Percentiles rank a stretch among this genome's conserved stretches.
Evolutionary conservation across 139 green algal species (phyloP).

Genomic region (Nannochloris sp.): DNA sequence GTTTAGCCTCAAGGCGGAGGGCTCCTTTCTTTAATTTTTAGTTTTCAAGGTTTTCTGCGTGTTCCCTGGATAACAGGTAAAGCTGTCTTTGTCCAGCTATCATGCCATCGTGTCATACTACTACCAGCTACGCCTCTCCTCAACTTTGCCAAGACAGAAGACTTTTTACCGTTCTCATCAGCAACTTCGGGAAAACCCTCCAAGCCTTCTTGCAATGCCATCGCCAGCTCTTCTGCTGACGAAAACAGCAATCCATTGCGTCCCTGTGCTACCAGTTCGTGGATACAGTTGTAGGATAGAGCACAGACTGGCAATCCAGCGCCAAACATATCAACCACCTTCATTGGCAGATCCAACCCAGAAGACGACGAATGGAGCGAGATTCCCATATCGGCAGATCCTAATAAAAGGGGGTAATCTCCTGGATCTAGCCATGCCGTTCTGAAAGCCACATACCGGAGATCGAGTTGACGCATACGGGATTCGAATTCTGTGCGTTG

Average conservation of each 20-base stretch:
- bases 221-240: conserved; percentile 44
- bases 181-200: conserved; percentile 23
- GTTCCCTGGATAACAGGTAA: conserved; percentile 24
- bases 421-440: conserved; percentile 79
- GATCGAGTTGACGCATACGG: conserved; percentile 46
- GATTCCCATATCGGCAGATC: conserved; percentile 83
- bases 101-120: conserved; percentile 22
- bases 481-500: conserved; percentile 60
- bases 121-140: conserved; percentile 10
- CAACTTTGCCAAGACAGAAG: conserved; percentile 10
- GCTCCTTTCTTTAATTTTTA: too few species aligned
- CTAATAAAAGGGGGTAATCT: conserved; percentile 90
- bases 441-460: conserved; percentile 73
- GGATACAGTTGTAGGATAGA: conserved; percentile 74
- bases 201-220: conserved; percentile 51
- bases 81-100: conserved; percentile 32
- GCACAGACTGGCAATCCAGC: conserved; percentile 83
- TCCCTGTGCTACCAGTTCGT: conserved; percentile 64
- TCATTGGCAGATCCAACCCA: conserved; percentile 97
- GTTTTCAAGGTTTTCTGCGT: too few species aligned
- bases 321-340: conserved; percentile 98
- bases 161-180: background rate
- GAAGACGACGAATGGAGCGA: conserved; percentile 84
- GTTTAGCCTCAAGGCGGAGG: too few species aligned
- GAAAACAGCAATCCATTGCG: conserved; percentile 79